These are phyloP conservation scores for Hydnomerulius pinastri DNA, from an alignment of 768 basidiomycete species.

Conservation along the genomic window DNA sequence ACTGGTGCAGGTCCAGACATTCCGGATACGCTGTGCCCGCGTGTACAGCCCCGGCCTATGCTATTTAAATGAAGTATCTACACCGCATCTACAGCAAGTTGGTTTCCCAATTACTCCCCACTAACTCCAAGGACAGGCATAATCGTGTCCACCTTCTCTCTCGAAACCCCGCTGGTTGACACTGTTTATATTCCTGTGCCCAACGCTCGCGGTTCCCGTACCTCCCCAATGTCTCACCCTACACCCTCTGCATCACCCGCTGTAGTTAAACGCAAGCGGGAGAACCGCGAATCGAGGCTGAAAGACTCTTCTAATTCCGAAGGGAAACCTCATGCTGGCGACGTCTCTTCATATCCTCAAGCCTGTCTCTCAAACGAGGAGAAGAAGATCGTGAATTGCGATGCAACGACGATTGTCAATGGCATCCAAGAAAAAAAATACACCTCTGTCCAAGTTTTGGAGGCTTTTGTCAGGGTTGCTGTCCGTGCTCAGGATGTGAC, in stretches of 20 bases:
- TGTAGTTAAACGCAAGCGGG: slow-evolving; percentile 21
- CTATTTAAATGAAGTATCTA: no score
- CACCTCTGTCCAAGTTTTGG: slow-evolving; percentile 27
- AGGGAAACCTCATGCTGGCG: slow-evolving; percentile 2
- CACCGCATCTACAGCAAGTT: no score
- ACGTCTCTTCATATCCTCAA: slow-evolving; percentile 31
- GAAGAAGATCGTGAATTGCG: slow-evolving; percentile 29
- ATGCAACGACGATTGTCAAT: slow-evolving; percentile 30
- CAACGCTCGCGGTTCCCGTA: neutral
- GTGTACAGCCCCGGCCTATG: no score
- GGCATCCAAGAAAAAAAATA: slow-evolving; percentile 21
- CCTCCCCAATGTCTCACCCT: neutral
- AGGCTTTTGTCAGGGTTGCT: slow-evolving; percentile 28
- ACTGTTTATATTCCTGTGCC: neutral
- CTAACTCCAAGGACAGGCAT: no score
- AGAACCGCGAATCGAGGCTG: slow-evolving; percentile 24
- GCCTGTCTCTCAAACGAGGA: slow-evolving; percentile 25
- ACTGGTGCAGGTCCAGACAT: no score
- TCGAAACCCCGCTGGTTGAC: no score
- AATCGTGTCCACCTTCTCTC: no score
- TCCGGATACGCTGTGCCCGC: no score
- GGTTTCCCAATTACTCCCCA: no score
- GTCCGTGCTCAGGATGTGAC: slow-evolving; percentile 36
- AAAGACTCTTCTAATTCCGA: slow-evolving; percentile 1
- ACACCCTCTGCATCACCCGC: neutral